Evolutionary conservation across 495 filamentous ascomycete genomes (phyloP).

Genomic region (Articulospora tetracladia): DNA sequence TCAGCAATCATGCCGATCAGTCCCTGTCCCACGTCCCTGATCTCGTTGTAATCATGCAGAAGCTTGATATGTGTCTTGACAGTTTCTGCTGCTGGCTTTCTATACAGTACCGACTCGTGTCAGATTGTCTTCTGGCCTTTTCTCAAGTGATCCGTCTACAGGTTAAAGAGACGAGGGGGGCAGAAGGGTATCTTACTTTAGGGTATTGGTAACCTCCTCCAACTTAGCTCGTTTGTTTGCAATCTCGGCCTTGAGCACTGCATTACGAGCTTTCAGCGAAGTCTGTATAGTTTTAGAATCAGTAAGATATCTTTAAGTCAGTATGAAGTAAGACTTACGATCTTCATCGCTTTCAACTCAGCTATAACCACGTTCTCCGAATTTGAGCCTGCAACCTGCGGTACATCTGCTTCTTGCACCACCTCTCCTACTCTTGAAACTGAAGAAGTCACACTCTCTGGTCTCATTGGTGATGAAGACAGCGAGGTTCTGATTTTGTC

Average conservation of each 20-base stretch:
- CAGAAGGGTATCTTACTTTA: constrained; percentile 9
- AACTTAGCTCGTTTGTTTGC: constrained; percentile 10
- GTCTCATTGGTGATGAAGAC: background rate
- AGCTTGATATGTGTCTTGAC: constrained; percentile 64
- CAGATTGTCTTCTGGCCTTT: background rate
- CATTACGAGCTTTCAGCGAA: constrained; percentile 21
- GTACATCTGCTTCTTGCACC: background rate
- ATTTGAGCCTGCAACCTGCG: background rate
- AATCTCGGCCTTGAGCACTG: constrained; percentile 21
- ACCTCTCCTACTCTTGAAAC: background rate
- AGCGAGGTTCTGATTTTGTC: background rate
- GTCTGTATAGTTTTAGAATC: constrained; percentile 3
- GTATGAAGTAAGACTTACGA: constrained; percentile 11
- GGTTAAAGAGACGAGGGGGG: too few relatives aligned
- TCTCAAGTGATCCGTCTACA: too few relatives aligned
- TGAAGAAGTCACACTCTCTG: background rate
- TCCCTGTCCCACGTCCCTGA: constrained; percentile 69
- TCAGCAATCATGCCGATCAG: constrained; percentile 75
- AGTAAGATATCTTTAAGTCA: background rate
- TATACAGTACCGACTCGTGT: background rate
- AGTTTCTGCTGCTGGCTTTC: constrained; percentile 26
- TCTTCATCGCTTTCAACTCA: constrained; percentile 25
- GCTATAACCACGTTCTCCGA: constrained; percentile 19
- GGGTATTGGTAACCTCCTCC: constrained; percentile 13
- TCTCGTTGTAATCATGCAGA: constrained; percentile 75